phyloP scores from a whole-genome alignment of 371 early-diverging fungal genomes.

The Haplosporangium sp. region DNA sequence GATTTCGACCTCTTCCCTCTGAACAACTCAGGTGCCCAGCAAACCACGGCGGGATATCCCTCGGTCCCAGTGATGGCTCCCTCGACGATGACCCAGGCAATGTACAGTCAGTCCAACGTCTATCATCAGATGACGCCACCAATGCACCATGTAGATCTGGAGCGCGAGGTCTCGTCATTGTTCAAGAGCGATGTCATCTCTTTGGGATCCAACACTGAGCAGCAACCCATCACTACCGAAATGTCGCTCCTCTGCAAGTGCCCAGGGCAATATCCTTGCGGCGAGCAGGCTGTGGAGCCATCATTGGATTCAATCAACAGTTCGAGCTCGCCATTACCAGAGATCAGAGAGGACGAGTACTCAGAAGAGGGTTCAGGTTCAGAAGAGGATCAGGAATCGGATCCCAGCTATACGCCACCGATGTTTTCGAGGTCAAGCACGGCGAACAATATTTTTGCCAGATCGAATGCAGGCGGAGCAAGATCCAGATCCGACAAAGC shows the following conservation, averaged over 20 bases:
- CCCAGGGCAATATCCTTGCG: slow-evolving; percentile 51
- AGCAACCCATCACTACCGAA: slow-evolving; percentile 34
- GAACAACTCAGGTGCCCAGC: slow-evolving; percentile 3
- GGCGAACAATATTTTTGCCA: not conserved
- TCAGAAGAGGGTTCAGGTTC: slow-evolving; percentile 38
- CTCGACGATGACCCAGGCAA: slow-evolving; percentile 6
- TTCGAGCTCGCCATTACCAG: slow-evolving; percentile 22
- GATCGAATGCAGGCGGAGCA: not conserved
- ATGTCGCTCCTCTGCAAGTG: slow-evolving; percentile 47
- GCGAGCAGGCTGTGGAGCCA: slow-evolving; percentile 15
- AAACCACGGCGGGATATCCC: slow-evolving; percentile 23
- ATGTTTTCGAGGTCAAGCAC: not conserved
- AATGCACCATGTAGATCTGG: slow-evolving; percentile 35
- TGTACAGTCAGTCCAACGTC: slow-evolving; percentile 10
- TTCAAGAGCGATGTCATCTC: slow-evolving; percentile 20
- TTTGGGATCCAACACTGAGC: not conserved
- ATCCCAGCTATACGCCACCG: slow-evolving; percentile 21
- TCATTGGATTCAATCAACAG: not conserved
- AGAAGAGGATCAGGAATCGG: slow-evolving; percentile 33
- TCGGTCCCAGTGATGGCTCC: slow-evolving; percentile 45
- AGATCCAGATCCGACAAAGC: slow-evolving; percentile 6
- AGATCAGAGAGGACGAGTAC: slow-evolving; percentile 25
- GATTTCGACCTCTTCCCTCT: slow-evolving; percentile 53
- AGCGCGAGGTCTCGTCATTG: slow-evolving; percentile 21
- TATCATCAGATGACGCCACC: slow-evolving; percentile 43